Base-by-base conservation (phyloP, 805 yeast genomes). In the Vanderwaltozyma verrucispora region DNA sequence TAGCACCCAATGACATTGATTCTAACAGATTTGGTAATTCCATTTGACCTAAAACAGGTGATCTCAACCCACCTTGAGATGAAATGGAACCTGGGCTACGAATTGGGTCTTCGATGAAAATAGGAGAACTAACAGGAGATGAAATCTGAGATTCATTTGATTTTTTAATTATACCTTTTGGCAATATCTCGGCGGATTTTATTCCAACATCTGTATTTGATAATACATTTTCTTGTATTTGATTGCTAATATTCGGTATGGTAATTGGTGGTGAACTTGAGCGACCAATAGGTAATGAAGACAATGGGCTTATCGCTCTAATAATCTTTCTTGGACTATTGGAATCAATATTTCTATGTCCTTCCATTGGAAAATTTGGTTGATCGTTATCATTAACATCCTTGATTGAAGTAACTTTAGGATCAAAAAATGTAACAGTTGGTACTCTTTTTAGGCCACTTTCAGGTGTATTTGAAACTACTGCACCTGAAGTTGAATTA, bases 341-440 rank as follows among this genome's bases (percentile, higher is more conserved):
- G 9, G n/a, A 10, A 24, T 24, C 27, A 10, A 4, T 13, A 10
- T 5, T 5, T 8, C 5, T 10, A 11, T 11, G 27, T 8, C 5
- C 7, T 10, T 24, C 27, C 5, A 4, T 13, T 8, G 27, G 11
- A 24, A 12, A 5, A 10, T 8, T 28, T 28, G 30, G 11, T 28
- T 16, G 11, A 6, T 28, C 30, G 5, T 14, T 5, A 5, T n/a
- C 9, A 4, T n/a, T n/a, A 8, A 7, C 14, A 13, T 20, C 4
- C 12, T 29, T 29, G 6, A 29, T 14, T 7, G 20, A 4, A 17
- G 9, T 12, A 17, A n/a, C 4, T 24, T 49, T 53, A 5, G 56
- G 42, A 36, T 54, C 60, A 35, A 49, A 50, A 36, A 56, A 56
- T 2, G 62, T 56, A 9, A 56, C 62, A 9, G 60, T 53, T 1